Conservation (phyloP, 2,329 filamentous ascomycete genomes). For the Diaporthe vexans region DNA sequence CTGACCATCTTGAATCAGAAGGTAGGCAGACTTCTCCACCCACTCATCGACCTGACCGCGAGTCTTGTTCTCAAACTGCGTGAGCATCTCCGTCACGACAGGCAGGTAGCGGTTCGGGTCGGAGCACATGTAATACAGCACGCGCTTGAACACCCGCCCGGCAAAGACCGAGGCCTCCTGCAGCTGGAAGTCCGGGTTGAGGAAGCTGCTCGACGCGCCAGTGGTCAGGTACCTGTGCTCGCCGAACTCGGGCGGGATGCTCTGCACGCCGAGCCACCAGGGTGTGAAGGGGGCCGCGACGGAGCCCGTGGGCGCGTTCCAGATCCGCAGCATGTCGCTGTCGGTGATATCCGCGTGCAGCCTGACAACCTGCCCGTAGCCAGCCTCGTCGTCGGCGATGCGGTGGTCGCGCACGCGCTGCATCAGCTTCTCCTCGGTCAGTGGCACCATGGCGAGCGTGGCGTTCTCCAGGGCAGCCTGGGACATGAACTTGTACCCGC, state of each 20-base stretch:
- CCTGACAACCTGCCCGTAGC: conserved; percentile 21
- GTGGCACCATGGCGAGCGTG: conserved; percentile 5
- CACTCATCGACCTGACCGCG: background rate
- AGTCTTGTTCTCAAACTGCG: conserved; percentile 6
- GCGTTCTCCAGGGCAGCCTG: conserved; percentile 16
- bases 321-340: conserved; percentile 19
- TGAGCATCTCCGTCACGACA: conserved; percentile 21
- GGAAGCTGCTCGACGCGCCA: conserved; percentile 21
- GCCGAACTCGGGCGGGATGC: conserved; percentile 20
- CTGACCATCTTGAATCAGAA: background rate
- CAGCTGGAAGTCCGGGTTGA: conserved; percentile 19
- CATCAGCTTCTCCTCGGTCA: conserved; percentile 27
- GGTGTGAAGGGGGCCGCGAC: conserved; percentile 13
- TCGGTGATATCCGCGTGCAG: conserved; percentile 4
- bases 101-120: conserved; percentile 18
- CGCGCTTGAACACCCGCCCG: conserved; percentile 13
- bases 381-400: conserved; percentile 23
- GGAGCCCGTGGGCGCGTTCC: conserved; percentile 19
- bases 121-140: conserved; percentile 27
- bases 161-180: conserved; percentile 20
- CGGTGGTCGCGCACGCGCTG: conserved; percentile 24
- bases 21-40: conserved; percentile 14
- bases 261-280: conserved; percentile 25
- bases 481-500: conserved; percentile 14
- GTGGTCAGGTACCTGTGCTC: conserved; percentile 27